These are phyloP conservation scores for Croton laevigatus DNA, from an alignment of 441 rosid species.

Conservation along the genomic window DNA sequence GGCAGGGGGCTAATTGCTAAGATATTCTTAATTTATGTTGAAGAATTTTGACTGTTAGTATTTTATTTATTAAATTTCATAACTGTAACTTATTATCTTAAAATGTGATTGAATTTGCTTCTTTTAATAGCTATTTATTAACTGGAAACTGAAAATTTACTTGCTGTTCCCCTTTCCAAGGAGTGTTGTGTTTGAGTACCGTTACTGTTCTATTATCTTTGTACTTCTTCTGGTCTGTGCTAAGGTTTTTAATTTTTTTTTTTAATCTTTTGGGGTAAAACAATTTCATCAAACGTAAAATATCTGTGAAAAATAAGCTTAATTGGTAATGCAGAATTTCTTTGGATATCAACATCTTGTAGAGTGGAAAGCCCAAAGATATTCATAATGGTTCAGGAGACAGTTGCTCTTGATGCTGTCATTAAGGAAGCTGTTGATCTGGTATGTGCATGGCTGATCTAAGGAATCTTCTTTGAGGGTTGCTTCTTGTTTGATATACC, in stretches of 20 bases:
- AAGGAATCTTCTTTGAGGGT: neutral
- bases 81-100: neutral
- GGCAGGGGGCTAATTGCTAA: neutral
- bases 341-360: conserved; percentile 11
- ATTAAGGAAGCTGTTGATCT: conserved; percentile 55
- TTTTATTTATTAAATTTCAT: neutral
- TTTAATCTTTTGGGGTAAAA: too few species aligned
- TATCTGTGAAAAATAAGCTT: too few species aligned
- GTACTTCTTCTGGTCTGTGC: neutral
- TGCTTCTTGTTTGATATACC: neutral
- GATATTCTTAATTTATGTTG: neutral
- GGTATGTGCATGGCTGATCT: conserved; percentile 25
- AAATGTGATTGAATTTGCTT: conserved; percentile 3
- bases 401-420: conserved; percentile 40
- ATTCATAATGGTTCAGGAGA: conserved; percentile 14
- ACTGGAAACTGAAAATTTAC: conserved; percentile 1
- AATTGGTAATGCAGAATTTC: conserved; percentile 20
- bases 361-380: conserved; percentile 4
- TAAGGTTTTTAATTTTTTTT: too few species aligned
- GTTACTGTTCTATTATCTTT: neutral
- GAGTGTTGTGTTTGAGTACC: neutral
- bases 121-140: neutral
- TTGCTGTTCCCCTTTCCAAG: neutral
- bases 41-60: neutral
- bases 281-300: too few species aligned